Evolutionary conservation across 179 eudicot genomes (phyloP), one percentile per base, ranked within the genome.

Genomic region (Beta macrorhiza): DNA sequence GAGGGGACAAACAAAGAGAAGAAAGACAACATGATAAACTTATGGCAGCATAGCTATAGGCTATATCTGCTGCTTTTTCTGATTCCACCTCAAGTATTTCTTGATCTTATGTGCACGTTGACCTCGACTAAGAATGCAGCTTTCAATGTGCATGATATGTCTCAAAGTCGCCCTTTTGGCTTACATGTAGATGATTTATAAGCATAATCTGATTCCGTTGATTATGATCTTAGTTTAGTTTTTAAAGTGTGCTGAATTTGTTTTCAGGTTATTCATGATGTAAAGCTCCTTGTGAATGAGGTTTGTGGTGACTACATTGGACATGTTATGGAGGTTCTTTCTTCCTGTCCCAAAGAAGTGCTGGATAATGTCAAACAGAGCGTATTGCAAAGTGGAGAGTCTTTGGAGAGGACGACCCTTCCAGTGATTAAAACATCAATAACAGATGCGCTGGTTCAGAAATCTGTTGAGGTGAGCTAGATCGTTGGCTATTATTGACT

Each of bases 191-290:
- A 59, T 67, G 77, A 53, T 73, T 51, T 57, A 72, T 29, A 78
- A 68, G 67, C 71, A 55, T 55, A n/a, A 5, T 20, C 7, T 20
- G 17, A 71, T 47, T 42, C 62, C 12, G 55, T 49, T 8, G 16
- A 5, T 57, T 56, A 5, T 90, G 63, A 70, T 51, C 53, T 49
- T 11, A 51, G 56, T 22, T 76, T 49, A n/a, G 63, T 81, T 17
- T 19, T 22, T 70, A 32, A 75, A 42, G 7, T 20, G 68, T 42
- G 49, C 0, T 57, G 32, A 52, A 79, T 76, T 81, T 72, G 6
- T 69, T 82, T 85, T 80, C 96, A 96, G 99, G 88, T 96, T 83
- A 87, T 94, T 84, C 93, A 97, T 83, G 99, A 97, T 85, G 81
- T 97, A 80, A 81, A 88, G 86, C 84, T 78, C 81, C 86, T 97